Evolutionary conservation across 371 early-diverging fungal species (phyloP), one percentile per base, ranked within the genome.

Genomic region (Conidiobolus incongruus): DNA sequence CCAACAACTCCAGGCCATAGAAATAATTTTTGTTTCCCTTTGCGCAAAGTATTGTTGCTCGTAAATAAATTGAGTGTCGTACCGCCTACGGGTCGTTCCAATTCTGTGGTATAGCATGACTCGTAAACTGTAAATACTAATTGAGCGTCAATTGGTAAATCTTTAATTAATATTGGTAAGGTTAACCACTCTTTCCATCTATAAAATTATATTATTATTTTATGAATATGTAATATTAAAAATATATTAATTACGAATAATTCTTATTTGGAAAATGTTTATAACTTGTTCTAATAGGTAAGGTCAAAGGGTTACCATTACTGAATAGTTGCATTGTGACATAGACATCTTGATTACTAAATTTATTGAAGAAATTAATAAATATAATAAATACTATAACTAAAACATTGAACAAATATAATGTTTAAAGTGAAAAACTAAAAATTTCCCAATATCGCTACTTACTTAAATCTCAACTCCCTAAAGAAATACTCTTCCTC

Each of bases 141-240:
- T 40, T 71, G 70, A 0, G 87, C 65, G 20, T 72, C 66, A 4
- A 69, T 51, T 0, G 92, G 85, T 28, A 94, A 52, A 53, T 90
- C 86, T 20, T 70, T 57, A 59, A 83, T 86, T 50, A 70, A 75
- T 38, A 89, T 64, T 1, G 94, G 91, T 30, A 94, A 58, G 12
- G 66, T 62, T 17, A 94, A 53, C 91, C 92, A 89, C 61, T 90
- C 89, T 53, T 85, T 77, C 87, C 87, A 87, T 7, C 80, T 72
- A 46, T 0, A 35, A 36, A 36, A 16, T 35, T 36, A 15, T n/a
- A 29, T 19, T 5, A 17, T 16, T 20, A 8, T 12, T 2, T 17
- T 1, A 12, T 22, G 19, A 22, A 42, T 40, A 24, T 29, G n/a
- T 38, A 22, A 40, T 35, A 24, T 16, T 34, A 1, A n/a, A 15